A percentile compares a stretch with the other conserved stretches of the same genome.
Conservation (phyloP, 2,329 filamentous ascomycete species). For the Phaeosphaeriaceae sp. region DNA sequence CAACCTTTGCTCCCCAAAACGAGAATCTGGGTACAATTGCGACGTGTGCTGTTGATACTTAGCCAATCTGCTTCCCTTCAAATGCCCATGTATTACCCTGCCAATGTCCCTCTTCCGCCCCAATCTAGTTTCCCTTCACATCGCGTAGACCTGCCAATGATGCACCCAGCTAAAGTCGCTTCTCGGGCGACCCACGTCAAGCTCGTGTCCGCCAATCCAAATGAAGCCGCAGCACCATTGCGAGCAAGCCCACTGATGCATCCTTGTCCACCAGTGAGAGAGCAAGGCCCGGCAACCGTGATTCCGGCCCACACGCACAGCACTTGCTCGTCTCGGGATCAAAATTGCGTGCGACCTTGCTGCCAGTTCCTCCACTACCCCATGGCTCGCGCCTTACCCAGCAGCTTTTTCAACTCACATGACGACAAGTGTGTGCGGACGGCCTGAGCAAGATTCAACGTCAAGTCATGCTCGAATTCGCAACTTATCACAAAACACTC, state of each 20-base stretch:
- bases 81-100: too few species aligned
- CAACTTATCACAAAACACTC: constrained; percentile 8
- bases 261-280: constrained; percentile 22
- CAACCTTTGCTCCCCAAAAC: background rate
- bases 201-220: constrained; percentile 31
- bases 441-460: constrained; percentile 51
- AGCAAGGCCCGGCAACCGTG: constrained; percentile 36
- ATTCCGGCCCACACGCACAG: constrained; percentile 47
- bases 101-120: constrained; percentile 18
- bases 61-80: background rate
- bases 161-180: constrained; percentile 30
- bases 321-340: constrained; percentile 44
- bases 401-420: constrained; percentile 49
- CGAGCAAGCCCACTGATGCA: constrained; percentile 13
- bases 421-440: constrained; percentile 44
- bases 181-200: constrained; percentile 30
- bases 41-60: background rate
- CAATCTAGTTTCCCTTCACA: constrained; percentile 26
- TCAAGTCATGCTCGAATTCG: constrained; percentile 31
- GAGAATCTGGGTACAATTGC: background rate
- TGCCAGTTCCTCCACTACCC: constrained; percentile 35
- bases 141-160: constrained; percentile 25
- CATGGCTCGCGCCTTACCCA: constrained; percentile 46
- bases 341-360: constrained; percentile 48
- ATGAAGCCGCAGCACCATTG: constrained; percentile 18